A percentile compares a stretch with the other conserved stretches of the same genome.
Evolutionary conservation across 106 monocot species (phyloP).

Genomic region (Dendrobium chrysotoxum): DNA sequence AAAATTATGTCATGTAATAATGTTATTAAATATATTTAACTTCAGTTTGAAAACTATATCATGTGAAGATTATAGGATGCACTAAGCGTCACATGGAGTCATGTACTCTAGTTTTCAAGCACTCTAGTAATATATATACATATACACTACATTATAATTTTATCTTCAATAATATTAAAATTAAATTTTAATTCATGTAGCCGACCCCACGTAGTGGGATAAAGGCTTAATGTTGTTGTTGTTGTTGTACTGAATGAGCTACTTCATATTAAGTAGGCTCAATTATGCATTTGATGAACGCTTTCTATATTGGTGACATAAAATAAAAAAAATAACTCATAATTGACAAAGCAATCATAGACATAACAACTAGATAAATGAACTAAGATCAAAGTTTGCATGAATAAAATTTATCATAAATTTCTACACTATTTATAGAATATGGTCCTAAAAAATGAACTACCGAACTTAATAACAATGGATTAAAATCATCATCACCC

Average conservation of each 20-base stretch:
- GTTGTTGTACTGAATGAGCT: background rate
- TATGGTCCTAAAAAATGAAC: background rate
- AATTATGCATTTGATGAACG: background rate
- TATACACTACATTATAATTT: no score
- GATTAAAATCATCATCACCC: background rate
- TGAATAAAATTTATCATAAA: background rate
- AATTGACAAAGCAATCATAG: background rate
- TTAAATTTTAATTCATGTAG: background rate
- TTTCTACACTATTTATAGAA: conserved; percentile 3
- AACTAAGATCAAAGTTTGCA: background rate
- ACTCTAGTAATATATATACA: no score
- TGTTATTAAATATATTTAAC: no score
- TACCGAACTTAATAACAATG: background rate
- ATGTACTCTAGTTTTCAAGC: no score
- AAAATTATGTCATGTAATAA: no score
- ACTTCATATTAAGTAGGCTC: background rate
- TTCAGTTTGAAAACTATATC: no score
- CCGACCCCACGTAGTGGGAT: no score
- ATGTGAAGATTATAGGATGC: no score
- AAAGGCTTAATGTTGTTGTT: no score
- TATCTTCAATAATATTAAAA: no score
- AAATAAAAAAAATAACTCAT: no score
- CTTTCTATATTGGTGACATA: background rate
- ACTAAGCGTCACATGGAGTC: no score
- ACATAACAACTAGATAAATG: background rate